Evolutionary conservation across 176 grass and related monocot species (phyloP).

Genomic region (Typha latifolia): DNA sequence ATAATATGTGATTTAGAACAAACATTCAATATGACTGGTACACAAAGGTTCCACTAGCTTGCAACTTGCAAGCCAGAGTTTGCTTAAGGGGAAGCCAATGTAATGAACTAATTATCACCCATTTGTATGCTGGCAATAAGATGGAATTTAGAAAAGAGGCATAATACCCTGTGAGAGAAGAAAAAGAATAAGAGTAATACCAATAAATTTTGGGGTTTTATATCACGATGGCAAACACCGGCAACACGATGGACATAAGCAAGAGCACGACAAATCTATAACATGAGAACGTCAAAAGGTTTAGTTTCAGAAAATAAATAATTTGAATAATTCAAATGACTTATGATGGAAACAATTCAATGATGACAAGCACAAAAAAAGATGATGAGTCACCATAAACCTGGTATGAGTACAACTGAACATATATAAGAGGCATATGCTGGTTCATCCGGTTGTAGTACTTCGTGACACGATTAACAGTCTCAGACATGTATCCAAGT

Average conservation of each 20-base stretch:
- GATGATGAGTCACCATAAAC: conserved; percentile 24
- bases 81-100: neutral
- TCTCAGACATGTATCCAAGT: conserved; percentile 81
- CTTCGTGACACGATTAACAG: conserved; percentile 74
- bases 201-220: conserved; percentile 94
- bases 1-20: neutral
- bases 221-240: conserved; percentile 88
- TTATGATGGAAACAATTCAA: neutral
- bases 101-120: neutral
- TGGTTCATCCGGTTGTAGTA: conserved; percentile 78
- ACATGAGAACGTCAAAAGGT: neutral
- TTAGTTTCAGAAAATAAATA: neutral
- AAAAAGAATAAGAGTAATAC: conserved; percentile 23
- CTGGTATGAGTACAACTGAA: conserved; percentile 83
- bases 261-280: conserved; percentile 83
- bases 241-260: conserved; percentile 81
- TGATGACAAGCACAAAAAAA: neutral
- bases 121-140: too few relatives aligned
- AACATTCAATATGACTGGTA: neutral
- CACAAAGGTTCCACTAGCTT: neutral
- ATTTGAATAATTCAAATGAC: neutral
- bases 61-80: neutral
- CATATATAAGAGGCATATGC: conserved; percentile 63
- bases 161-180: neutral
- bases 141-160: too few relatives aligned